Evolutionary conservation across 2,329 filamentous ascomycete species (phyloP).

Genomic region (Cladophialophora carrionii): DNA sequence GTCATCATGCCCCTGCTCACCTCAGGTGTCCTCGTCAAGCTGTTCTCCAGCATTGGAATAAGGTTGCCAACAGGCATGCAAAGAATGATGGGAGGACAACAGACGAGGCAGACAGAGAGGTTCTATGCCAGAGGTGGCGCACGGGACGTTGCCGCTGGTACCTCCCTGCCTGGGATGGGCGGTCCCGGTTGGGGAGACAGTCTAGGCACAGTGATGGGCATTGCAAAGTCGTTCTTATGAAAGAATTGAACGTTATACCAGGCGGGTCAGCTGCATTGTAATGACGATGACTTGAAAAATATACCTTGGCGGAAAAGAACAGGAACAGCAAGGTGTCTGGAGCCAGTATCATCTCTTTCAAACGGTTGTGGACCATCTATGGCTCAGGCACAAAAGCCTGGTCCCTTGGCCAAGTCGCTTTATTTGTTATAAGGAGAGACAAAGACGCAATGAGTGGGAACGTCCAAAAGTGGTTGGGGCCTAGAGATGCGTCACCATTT

Average conservation of each 20-base stretch:
- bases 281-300: constrained; percentile 1
- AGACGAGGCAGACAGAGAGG: constrained; percentile 40
- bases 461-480: too few relatives aligned
- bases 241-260: too few relatives aligned
- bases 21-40: constrained; percentile 75
- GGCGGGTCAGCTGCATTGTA: neutral
- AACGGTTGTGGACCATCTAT: neutral
- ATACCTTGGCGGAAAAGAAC: neutral
- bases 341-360: neutral
- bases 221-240: constrained; percentile 59
- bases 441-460: neutral
- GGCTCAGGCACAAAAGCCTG: neutral
- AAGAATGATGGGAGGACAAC: constrained; percentile 45
- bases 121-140: constrained; percentile 42
- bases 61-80: constrained; percentile 67
- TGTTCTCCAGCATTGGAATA: constrained; percentile 79
- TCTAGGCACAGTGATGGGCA: constrained; percentile 53
- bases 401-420: neutral
- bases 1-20: constrained; percentile 86
- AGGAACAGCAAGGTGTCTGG: neutral
- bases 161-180: constrained; percentile 36
- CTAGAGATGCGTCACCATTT: neutral
- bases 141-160: constrained; percentile 38
- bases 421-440: neutral
- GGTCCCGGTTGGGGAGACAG: constrained; percentile 48